These are phyloP conservation scores for Cystobasidium tubakii DNA, from an alignment of 768 basidiomycete genomes.

Conservation along the genomic window DNA sequence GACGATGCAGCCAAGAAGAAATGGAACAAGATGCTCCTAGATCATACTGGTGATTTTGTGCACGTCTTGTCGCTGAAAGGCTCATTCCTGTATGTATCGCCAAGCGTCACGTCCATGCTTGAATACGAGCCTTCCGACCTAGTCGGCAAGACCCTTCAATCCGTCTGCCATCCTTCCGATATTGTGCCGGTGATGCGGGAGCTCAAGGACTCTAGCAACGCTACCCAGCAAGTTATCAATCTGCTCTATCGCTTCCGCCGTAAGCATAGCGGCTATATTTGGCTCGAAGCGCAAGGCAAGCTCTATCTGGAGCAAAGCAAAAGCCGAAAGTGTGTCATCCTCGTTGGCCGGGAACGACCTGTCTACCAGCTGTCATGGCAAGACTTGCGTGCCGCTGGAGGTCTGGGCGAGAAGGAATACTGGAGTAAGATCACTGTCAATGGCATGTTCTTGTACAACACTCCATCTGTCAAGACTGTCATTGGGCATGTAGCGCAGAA, in stretches of 20 bases:
- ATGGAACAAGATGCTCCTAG: slow-evolving; percentile 52
- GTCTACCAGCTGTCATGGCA: slow-evolving; percentile 56
- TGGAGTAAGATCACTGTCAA: slow-evolving; percentile 52
- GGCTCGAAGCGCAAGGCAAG: slow-evolving; percentile 85
- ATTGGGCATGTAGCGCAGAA: slow-evolving; percentile 47
- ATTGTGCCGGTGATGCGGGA: slow-evolving; percentile 84
- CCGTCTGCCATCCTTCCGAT: slow-evolving; percentile 83
- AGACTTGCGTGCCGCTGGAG: slow-evolving; percentile 57
- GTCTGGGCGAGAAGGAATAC: slow-evolving; percentile 52
- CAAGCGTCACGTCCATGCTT: slow-evolving; percentile 67
- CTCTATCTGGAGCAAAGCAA: slow-evolving; percentile 71
- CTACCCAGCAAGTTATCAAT: slow-evolving; percentile 56
- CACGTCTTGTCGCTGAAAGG: slow-evolving; percentile 90
- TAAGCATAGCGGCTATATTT: slow-evolving; percentile 65
- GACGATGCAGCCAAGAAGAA: slow-evolving; percentile 49
- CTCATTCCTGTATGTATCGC: slow-evolving; percentile 83
- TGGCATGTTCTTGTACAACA: slow-evolving; percentile 51
- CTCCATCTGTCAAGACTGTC: slow-evolving; percentile 48
- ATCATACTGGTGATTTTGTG: slow-evolving; percentile 62
- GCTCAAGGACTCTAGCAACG: slow-evolving; percentile 57
- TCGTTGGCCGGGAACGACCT: slow-evolving; percentile 68
- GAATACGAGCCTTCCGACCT: slow-evolving; percentile 83
- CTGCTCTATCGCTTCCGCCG: slow-evolving; percentile 76
- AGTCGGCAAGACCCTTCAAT: slow-evolving; percentile 67
- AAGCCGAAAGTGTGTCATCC: slow-evolving; percentile 62